Evolutionary conservation across 768 basidiomycete species (phyloP).

Genomic region (Russula foetens): DNA sequence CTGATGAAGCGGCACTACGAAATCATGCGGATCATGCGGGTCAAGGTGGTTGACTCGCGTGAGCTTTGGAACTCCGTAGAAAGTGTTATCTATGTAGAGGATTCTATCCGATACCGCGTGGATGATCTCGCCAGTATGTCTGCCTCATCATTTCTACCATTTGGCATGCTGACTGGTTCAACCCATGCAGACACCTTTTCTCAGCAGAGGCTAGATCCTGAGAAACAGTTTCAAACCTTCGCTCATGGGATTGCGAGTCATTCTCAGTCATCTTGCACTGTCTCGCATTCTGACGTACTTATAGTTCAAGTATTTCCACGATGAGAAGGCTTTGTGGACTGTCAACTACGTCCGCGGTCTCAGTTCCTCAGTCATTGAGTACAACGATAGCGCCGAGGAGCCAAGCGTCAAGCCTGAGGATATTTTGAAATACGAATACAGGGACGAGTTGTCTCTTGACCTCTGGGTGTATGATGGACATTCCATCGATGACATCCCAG

Average conservation of each 20-base stretch:
- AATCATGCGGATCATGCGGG: conserved; percentile 8
- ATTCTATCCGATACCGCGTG: not conserved
- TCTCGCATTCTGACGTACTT: not conserved
- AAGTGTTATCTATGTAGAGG: not conserved
- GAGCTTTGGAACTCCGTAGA: not conserved
- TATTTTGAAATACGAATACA: not conserved
- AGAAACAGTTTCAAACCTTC: conserved; percentile 20
- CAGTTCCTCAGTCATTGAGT: not conserved
- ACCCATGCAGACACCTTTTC: conserved; percentile 15
- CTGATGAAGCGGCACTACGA: conserved; percentile 19
- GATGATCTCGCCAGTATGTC: conserved; percentile 7
- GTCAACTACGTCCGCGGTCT: not conserved
- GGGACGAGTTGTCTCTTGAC: conserved; percentile 3
- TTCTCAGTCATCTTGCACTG: not conserved
- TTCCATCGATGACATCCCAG: not conserved
- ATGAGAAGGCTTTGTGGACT: not conserved
- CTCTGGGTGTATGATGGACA: conserved; percentile 7
- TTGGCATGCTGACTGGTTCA: not conserved
- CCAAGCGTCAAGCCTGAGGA: not conserved
- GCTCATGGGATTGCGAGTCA: conserved; percentile 19
- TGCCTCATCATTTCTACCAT: not conserved
- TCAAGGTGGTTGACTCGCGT: not conserved
- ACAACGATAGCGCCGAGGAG: conserved; percentile 7
- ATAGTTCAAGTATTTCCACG: conserved; percentile 4
- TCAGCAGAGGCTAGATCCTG: conserved; percentile 17